Evolutionary conservation across 768 basidiomycete genomes (phyloP), one percentile per base, ranked within the genome.

Genomic region (Suillus placidus): DNA sequence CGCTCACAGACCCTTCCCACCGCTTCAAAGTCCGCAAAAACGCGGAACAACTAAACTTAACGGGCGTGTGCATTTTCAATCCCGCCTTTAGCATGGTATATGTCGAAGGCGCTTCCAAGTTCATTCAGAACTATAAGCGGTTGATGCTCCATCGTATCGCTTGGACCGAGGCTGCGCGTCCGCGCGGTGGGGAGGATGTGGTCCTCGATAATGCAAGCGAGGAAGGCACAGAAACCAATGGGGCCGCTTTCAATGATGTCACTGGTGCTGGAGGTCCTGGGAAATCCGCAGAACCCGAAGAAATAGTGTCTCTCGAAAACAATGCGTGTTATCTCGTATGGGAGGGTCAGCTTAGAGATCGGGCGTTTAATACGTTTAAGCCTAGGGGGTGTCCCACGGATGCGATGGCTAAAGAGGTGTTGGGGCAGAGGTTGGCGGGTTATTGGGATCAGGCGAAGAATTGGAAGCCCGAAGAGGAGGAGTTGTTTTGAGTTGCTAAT

Each of bases 1-100:
- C 86, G 63, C 87, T 99, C 55, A 85, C 88, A n/a, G 95, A 99
- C 74, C 94, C 92, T 1, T 84, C 93, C 13, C 97, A 99, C 71
- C 90, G 93, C 66, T 98, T 94, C 84, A 99, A 99, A 81, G 93
- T 98, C 61, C 89, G 93, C 65, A 95, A 93, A 83, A 99, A 99
- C 71, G 97, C 97, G 1, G 93, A 97, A 72, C 95, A 97, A 74
- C 83, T 91, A 75, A 88, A 87, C 66, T 82, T 99, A 16, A 90
- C 93, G 0, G 97, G 97, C 12, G 80, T 96, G 42, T 95, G 93
- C 72, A 90, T 97, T 72, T 94, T 95, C 85, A 88, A 96, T 73
- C 91, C 95, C 0, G 79, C 85, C 37, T 98, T 98, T 82, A 90
- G 85, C 71, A 84, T 99, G 82, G 88, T 99, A 56, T 92, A 97